A percentile compares a stretch with the other conserved stretches of the same genome.
These are phyloP conservation scores for Penicillium tannophilum DNA, from an alignment of 495 filamentous ascomycete genomes.

Conservation along the genomic window DNA sequence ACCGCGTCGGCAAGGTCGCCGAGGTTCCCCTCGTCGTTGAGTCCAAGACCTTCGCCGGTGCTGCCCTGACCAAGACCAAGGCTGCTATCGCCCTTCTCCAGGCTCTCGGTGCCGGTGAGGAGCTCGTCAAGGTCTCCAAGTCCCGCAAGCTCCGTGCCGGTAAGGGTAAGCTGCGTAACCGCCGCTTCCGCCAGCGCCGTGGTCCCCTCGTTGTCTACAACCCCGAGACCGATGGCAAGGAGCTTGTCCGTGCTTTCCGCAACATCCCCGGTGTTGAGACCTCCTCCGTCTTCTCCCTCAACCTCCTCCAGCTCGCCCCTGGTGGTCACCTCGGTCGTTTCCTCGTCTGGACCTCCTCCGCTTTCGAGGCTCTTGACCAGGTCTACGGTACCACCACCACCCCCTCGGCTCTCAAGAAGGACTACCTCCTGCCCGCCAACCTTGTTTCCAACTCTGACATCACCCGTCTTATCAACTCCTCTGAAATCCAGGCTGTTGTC, in stretches of 20 bases:
- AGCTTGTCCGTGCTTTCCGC: constrained; percentile 89
- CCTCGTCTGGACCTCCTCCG: constrained; percentile 96
- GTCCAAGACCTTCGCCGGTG: constrained; percentile 78
- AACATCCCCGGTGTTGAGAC: constrained; percentile 99
- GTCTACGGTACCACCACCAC: constrained; percentile 91
- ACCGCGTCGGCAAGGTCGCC: constrained; percentile 87
- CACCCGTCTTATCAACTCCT: constrained; percentile 95
- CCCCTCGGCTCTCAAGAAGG: constrained; percentile 89
- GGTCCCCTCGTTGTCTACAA: constrained; percentile 96
- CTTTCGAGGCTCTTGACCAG: constrained; percentile 91
- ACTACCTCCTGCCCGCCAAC: constrained; percentile 92
- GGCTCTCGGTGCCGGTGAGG: constrained; percentile 84
- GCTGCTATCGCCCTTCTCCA: constrained; percentile 83
- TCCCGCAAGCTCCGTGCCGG: constrained; percentile 94
- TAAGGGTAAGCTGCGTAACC: constrained; percentile 95
- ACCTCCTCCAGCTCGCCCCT: constrained; percentile 97
- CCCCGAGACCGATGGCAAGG: constrained; percentile 88
- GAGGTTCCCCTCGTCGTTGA: constrained; percentile 97
- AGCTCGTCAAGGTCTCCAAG: constrained; percentile 89
- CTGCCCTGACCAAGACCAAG: constrained; percentile 82
- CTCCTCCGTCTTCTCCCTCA: constrained; percentile 88
- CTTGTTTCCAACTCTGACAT: constrained; percentile 89
- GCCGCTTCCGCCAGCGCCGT: constrained; percentile 94
- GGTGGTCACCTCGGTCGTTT: constrained; percentile 99
- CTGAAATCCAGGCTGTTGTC: constrained; percentile 94